phyloP scores from a whole-genome alignment of 352 stramenopile species.

The Elongisporangium undulatum region DNA sequence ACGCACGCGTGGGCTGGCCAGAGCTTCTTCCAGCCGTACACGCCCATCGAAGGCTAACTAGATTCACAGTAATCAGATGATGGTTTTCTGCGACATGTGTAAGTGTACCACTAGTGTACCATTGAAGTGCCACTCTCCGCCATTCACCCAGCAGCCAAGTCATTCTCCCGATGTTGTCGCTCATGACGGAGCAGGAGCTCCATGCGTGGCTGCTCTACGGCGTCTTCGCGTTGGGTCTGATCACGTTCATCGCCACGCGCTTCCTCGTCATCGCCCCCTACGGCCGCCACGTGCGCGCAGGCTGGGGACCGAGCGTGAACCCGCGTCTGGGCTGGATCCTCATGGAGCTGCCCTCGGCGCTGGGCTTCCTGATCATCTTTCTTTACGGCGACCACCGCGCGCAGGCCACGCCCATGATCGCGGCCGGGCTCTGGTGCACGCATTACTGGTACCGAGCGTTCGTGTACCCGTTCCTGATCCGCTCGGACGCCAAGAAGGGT shows the following conservation, averaged over 20 bases:
- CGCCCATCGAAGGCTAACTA: background rate
- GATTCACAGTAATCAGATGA: background rate
- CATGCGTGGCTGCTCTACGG: constrained; percentile 46
- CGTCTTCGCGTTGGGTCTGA: constrained; percentile 46
- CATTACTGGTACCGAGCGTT: constrained; percentile 73
- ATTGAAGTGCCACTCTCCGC: background rate
- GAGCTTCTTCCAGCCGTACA: constrained; percentile 20
- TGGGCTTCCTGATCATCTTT: constrained; percentile 54
- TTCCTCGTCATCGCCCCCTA: constrained; percentile 57
- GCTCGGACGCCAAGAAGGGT: constrained; percentile 33
- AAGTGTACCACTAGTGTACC: background rate
- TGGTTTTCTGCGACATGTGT: background rate
- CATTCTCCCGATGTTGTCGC: constrained; percentile 10
- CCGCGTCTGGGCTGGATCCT: constrained; percentile 61
- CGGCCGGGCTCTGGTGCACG: constrained; percentile 43
- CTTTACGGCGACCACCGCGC: constrained; percentile 31
- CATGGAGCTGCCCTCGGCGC: constrained; percentile 67
- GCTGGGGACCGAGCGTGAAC: constrained; percentile 54
- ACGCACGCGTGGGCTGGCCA: constrained; percentile 14
- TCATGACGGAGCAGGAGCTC: constrained; percentile 36
- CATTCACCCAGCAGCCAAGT: background rate
- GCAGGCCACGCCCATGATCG: constrained; percentile 36
- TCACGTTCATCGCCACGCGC: constrained; percentile 44
- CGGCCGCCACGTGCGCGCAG: constrained; percentile 40
- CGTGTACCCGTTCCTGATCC: constrained; percentile 71